phyloP scores from a whole-genome alignment of 495 filamentous ascomycete species.

The Beverwykella pulmonaria region DNA sequence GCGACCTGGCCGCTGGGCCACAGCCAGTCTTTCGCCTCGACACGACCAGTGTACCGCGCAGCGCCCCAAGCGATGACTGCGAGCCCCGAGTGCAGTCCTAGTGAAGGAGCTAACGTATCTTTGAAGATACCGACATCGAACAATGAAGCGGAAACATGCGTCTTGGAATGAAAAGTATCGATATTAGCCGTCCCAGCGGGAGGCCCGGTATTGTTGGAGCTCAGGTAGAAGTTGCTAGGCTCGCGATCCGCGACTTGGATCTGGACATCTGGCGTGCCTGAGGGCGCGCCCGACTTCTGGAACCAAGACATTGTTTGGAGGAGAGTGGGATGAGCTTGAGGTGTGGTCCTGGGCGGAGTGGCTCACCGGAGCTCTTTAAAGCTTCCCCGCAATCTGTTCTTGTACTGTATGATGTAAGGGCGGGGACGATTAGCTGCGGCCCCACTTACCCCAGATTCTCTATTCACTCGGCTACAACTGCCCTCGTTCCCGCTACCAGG shows the following conservation, averaged over 20 bases:
- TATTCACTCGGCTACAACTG: slow-evolving; percentile 8
- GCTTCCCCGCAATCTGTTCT: slow-evolving; percentile 20
- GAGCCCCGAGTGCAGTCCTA: slow-evolving; percentile 52
- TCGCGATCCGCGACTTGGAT: slow-evolving; percentile 25
- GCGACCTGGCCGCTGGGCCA: slow-evolving; percentile 58
- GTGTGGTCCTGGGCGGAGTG: neutral
- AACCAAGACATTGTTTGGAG: slow-evolving; percentile 29
- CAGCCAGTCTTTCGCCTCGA: slow-evolving; percentile 61
- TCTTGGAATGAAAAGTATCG: slow-evolving; percentile 28
- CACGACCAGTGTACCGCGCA: slow-evolving; percentile 52
- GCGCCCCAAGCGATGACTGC: slow-evolving; percentile 53
- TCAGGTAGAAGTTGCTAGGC: slow-evolving; percentile 30
- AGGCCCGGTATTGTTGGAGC: slow-evolving; percentile 20
- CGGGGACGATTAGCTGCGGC: neutral
- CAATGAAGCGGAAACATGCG: slow-evolving; percentile 28
- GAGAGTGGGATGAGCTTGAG: neutral
- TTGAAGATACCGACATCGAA: slow-evolving; percentile 53
- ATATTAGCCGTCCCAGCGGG: neutral
- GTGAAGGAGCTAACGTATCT: slow-evolving; percentile 56
- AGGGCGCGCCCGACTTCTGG: neutral
- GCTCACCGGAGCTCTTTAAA: neutral
- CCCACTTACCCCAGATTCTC: slow-evolving; percentile 1
- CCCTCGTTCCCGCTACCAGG: neutral
- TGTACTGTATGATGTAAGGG: slow-evolving; percentile 15
- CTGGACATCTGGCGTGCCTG: slow-evolving; percentile 20